Percentiles rank a stretch among this genome's conserved stretches.
These are phyloP conservation scores for Ligustrum vulgare DNA, from an alignment of 257 asterid species.

Conservation along the genomic window DNA sequence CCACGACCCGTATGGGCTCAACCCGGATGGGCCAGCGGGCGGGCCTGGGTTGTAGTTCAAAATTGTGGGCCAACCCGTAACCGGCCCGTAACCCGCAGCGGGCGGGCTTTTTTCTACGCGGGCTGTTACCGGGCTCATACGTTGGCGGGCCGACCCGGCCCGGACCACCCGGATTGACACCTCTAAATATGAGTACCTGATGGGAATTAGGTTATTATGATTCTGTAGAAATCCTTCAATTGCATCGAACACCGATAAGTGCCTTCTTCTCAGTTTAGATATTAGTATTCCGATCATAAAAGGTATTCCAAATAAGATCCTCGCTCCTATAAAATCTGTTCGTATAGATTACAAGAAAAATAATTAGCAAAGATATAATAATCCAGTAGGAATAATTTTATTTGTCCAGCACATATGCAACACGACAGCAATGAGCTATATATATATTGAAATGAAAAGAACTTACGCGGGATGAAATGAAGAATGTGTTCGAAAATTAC, in stretches of 20 bases:
- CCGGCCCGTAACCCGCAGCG: too few species aligned
- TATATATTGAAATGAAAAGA: not conserved
- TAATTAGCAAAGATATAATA: not conserved
- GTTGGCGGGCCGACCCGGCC: too few species aligned
- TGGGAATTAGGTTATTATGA: conserved; percentile 45
- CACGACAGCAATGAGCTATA: not conserved
- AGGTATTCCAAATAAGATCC: conserved; percentile 25
- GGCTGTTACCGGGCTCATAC: too few species aligned
- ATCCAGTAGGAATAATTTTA: not conserved
- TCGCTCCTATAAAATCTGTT: not conserved
- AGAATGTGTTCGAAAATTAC: accelerated
- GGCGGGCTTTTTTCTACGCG: too few species aligned
- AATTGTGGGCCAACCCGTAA: too few species aligned
- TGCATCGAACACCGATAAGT: conserved; percentile 38
- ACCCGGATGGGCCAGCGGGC: too few species aligned
- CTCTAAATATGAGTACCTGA: conserved; percentile 50
- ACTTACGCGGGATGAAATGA: not conserved
- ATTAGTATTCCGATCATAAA: conserved; percentile 18
- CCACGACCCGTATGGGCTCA: too few species aligned
- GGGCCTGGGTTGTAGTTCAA: too few species aligned
- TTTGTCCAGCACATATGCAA: not conserved
- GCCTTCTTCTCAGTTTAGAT: conserved; percentile 34
- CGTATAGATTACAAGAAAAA: conserved; percentile 5
- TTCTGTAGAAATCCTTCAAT: conserved; percentile 42
- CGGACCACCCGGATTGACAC: too few species aligned